phyloP scores from a whole-genome alignment of 305 asterid species.

The Fraxinus albicans region DNA sequence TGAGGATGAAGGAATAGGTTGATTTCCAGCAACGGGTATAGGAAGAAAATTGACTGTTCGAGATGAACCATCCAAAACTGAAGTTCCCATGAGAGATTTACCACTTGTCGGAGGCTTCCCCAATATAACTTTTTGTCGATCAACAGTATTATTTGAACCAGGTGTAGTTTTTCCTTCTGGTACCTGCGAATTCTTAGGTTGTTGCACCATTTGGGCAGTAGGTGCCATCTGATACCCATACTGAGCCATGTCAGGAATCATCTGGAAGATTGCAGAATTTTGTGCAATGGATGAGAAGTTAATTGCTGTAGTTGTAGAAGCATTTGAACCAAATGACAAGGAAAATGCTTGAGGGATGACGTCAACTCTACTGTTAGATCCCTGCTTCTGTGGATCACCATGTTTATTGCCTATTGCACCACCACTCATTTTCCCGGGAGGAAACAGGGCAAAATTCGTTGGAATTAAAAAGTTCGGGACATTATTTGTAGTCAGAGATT shows the following conservation, averaged over 20 bases:
- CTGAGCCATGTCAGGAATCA: slow-evolving; percentile 42
- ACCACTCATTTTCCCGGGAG: slow-evolving; percentile 17
- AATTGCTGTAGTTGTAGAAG: slow-evolving; percentile 28
- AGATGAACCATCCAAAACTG: slow-evolving; percentile 31
- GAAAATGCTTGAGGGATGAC: slow-evolving; percentile 36
- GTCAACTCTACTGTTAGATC: slow-evolving; percentile 30
- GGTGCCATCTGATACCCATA: slow-evolving; percentile 29
- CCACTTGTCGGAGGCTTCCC: slow-evolving; percentile 21
- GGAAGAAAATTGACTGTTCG: slow-evolving; percentile 27
- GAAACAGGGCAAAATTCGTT: slow-evolving; percentile 29
- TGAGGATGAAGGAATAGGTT: slow-evolving; percentile 27
- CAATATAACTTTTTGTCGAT: not conserved
- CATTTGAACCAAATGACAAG: slow-evolving; percentile 35
- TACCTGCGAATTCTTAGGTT: slow-evolving; percentile 30
- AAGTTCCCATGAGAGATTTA: slow-evolving; percentile 26
- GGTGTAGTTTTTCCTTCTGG: slow-evolving; percentile 27
- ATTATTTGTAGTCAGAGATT: slow-evolving; percentile 23
- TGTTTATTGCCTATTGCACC: slow-evolving; percentile 21
- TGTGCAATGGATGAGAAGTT: slow-evolving; percentile 38
- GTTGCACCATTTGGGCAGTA: slow-evolving; percentile 10
- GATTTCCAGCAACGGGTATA: slow-evolving; percentile 24
- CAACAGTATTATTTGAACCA: not conserved
- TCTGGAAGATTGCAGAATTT: slow-evolving; percentile 33
- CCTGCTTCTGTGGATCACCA: slow-evolving; percentile 31
- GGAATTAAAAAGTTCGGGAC: slow-evolving; percentile 18